Conservation (phyloP, 179 eudicot species). For the Silene coronaria region DNA sequence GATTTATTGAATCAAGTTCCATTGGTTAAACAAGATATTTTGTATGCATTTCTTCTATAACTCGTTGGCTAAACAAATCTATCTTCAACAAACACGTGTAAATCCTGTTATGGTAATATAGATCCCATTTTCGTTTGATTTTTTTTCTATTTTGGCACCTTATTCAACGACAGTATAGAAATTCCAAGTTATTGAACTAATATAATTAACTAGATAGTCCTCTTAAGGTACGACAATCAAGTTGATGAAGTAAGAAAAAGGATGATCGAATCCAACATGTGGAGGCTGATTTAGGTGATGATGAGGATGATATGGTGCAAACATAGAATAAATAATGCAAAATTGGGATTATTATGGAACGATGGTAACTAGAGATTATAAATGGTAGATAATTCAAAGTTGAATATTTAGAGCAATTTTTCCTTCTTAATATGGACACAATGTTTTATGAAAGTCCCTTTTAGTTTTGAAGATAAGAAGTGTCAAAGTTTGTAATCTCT, state of each 20-base stretch:
- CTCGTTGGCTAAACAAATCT: background rate
- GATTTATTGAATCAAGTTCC: background rate
- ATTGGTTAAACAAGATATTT: too few relatives aligned
- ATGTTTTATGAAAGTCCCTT: background rate
- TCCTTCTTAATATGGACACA: background rate
- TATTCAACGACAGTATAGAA: too few relatives aligned
- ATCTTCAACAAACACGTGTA: too few relatives aligned
- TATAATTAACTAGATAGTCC: too few relatives aligned
- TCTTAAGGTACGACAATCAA: too few relatives aligned
- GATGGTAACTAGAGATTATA: background rate
- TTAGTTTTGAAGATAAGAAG: slow-evolving; percentile 50
- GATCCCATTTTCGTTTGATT: too few relatives aligned
- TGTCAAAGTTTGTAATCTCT: slow-evolving; percentile 71
- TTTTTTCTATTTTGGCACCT: too few relatives aligned
- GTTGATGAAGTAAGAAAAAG: too few relatives aligned
- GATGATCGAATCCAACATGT: too few relatives aligned
- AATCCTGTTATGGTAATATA: too few relatives aligned
- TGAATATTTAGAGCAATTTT: background rate
- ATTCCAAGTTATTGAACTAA: too few relatives aligned
- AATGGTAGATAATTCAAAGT: background rate
- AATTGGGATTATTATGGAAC: background rate
- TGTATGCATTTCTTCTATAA: background rate
- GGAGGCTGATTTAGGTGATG: background rate
- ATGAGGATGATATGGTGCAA: background rate
- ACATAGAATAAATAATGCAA: background rate